Evolutionary conservation across 2,329 filamentous ascomycete species (phyloP), one percentile per base, ranked within the genome.

Genomic region (Akanthomyces dipterigenus): DNA sequence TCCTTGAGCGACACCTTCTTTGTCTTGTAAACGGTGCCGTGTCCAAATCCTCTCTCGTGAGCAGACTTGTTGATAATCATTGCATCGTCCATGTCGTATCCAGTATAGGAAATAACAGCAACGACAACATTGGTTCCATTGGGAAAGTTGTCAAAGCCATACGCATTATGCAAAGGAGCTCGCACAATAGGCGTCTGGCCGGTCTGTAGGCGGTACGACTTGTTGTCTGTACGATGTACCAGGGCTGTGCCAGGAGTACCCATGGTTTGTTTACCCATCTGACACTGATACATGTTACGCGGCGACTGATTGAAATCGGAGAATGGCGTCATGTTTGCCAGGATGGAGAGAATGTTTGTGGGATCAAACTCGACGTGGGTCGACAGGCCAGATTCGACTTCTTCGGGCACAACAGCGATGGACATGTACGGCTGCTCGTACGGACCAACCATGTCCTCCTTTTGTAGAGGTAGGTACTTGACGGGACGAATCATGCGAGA

Each of bases 231-330:
- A 71, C 95, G 87, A 76, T 96, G 90, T 62, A 86, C 83, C 65
- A 93, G 80, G 2, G 93, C 89, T 8, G 93, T 90, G 62, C 89
- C 93, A 3, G 93, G 92, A 26, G 95, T 98, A 74, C 95, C 95
- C 95, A 99, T 99, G 0, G 93, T 93, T 78, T 99, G 95, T 75
- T 99, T 99, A 78, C 91, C 92, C 95, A 98, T 98, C 81, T 98
- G 95, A 78, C 93, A 97, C 73, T 96, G 91, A 73, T 98, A 99
- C 93, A 98, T 98, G 77, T 99, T 99, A 83, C 95, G 84, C 1
- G 95, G 95, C 16, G 93, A 97, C 75, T 99, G 95, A 77, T 99
- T 99, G 78, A 96, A 96, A 73, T 99, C 91, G 51, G 93, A 97
- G 77, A 99, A 99, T 3, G 95, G 95, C 0, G 95, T 99, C 88